These are phyloP conservation scores for Ricinus communis DNA, from an alignment of 345 rosid species.

Conservation along the genomic window DNA sequence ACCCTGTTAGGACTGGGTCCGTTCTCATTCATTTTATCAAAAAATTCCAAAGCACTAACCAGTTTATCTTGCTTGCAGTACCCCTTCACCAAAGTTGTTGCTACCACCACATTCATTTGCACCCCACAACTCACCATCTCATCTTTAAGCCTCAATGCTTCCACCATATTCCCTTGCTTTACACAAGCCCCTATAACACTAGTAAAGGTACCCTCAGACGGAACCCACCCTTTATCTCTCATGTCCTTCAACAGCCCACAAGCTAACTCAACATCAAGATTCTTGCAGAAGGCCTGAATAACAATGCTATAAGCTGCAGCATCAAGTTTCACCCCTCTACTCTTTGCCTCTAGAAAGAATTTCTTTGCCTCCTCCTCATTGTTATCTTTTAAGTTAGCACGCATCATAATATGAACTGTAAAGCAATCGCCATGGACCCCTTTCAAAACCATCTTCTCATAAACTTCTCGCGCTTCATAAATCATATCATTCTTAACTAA, in stretches of 20 bases:
- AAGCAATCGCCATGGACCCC: conserved; percentile 48
- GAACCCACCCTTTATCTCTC: conserved; percentile 49
- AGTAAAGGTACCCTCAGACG: conserved; percentile 46
- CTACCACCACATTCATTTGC: conserved; percentile 54
- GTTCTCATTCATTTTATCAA: conserved; percentile 49
- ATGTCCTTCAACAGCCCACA: conserved; percentile 57
- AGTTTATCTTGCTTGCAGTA: conserved; percentile 52
- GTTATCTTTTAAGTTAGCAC: conserved; percentile 52
- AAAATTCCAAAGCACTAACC: conserved; percentile 55
- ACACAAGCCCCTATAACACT: conserved; percentile 54
- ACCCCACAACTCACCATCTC: conserved; percentile 68
- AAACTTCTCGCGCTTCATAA: conserved; percentile 43
- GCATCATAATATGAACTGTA: conserved; percentile 47
- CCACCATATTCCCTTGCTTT: conserved; percentile 56
- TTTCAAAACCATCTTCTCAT: conserved; percentile 43
- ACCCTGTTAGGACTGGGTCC: conserved; percentile 60
- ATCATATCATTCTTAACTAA: conserved; percentile 46
- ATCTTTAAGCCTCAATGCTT: conserved; percentile 68
- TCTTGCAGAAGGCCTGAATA: conserved; percentile 50
- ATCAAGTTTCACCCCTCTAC: conserved; percentile 54
- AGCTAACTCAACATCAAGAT: conserved; percentile 41
- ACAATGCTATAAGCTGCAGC: conserved; percentile 37
- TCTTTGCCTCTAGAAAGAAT: conserved; percentile 42
- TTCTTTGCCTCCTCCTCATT: conserved; percentile 49
- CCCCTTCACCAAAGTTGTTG: conserved; percentile 67